Evolutionary conservation across 306 rosid species (phyloP).

Genomic region (Quercus gilva): DNA sequence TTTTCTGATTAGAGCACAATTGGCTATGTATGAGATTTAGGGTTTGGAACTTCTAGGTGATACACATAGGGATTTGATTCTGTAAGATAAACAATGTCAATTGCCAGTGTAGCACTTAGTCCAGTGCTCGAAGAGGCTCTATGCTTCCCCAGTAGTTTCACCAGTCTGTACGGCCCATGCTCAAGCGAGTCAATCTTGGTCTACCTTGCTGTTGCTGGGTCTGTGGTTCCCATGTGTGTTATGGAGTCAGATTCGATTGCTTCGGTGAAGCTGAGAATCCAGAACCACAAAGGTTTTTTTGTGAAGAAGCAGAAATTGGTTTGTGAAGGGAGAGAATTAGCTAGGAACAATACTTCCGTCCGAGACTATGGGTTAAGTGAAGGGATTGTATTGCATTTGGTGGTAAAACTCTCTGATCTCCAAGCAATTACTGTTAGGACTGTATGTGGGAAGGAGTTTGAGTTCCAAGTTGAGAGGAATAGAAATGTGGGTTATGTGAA

Average conservation of each 20-base stretch:
- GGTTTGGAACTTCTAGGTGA: slow-evolving; percentile 38
- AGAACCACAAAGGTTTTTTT: slow-evolving; percentile 53
- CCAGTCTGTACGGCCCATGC: slow-evolving; percentile 17
- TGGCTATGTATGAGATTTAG: slow-evolving; percentile 6
- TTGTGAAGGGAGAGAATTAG: slow-evolving; percentile 74
- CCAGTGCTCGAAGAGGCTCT: slow-evolving; percentile 36
- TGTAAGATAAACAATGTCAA: slow-evolving; percentile 37
- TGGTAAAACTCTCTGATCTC: slow-evolving; percentile 63
- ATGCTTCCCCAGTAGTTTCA: slow-evolving; percentile 15
- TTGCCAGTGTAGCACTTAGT: slow-evolving; percentile 51
- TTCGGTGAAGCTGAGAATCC: slow-evolving; percentile 76
- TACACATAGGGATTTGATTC: slow-evolving; percentile 37
- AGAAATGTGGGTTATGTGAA: slow-evolving; percentile 73
- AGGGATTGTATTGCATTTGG: slow-evolving; percentile 65
- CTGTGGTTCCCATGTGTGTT: slow-evolving; percentile 63
- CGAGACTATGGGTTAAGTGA: slow-evolving; percentile 70
- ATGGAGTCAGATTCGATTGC: slow-evolving; percentile 68
- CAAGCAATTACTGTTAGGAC: slow-evolving; percentile 67
- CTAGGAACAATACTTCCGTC: slow-evolving; percentile 53
- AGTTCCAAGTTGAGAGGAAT: slow-evolving; percentile 59
- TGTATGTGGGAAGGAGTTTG: slow-evolving; percentile 61
- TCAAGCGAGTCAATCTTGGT: slow-evolving; percentile 47
- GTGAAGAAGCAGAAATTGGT: slow-evolving; percentile 68
- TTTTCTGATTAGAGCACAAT: not conserved
- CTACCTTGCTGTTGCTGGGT: slow-evolving; percentile 57